Base-by-base conservation (phyloP, 352 stramenopile species). In the Globisporangium radiosum region DNA sequence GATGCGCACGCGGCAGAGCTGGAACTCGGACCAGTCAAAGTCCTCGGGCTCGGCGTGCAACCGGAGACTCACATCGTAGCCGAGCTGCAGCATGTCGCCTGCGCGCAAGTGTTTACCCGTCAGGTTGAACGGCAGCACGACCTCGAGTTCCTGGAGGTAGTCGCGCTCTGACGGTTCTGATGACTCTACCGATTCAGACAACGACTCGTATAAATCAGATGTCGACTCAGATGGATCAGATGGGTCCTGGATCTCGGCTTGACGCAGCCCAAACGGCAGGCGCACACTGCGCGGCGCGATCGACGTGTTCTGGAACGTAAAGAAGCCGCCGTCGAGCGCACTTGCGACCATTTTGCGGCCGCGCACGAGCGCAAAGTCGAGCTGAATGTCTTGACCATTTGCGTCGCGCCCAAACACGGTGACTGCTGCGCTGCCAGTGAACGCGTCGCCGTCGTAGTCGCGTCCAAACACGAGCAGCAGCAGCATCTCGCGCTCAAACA, bases 401-500 rank as follows among this genome's bases (percentile, higher is more conserved):
- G 70, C 57, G 52, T 88, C 65, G 4, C 71, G 57, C 7, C 82
- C 82, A 10, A 62, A 25, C 42, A 92, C 70, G 7, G 65, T 77
- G 17, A 92, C 57, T 7, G 73, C 52, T 3, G 68, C 73, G 58
- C 76, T 81, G 54, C 70, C 85, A 14, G 82, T 92, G 68, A 89
- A 76, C 25, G 71, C 54, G 48, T 85, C 59, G 0, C 71, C 78
- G 11, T 88, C 75, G 10, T 74, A 67, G 42, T 87, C 76, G 13
- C 83, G 74, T 13, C 83, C 83, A 75, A 94, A 91, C 52, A 93
- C 80, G 4, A 94, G 70, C 56, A 94, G 42, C 48, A 94, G 58
- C 50, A 85, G 70, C 73, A 92, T 84, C 54, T 93, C 73, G 37
- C 70, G 67, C 57, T 94, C 85, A 39, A 90, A 84, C 7, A 94